These are phyloP conservation scores for Agaricus bisporus DNA, from an alignment of 768 basidiomycete species.

Conservation along the genomic window DNA sequence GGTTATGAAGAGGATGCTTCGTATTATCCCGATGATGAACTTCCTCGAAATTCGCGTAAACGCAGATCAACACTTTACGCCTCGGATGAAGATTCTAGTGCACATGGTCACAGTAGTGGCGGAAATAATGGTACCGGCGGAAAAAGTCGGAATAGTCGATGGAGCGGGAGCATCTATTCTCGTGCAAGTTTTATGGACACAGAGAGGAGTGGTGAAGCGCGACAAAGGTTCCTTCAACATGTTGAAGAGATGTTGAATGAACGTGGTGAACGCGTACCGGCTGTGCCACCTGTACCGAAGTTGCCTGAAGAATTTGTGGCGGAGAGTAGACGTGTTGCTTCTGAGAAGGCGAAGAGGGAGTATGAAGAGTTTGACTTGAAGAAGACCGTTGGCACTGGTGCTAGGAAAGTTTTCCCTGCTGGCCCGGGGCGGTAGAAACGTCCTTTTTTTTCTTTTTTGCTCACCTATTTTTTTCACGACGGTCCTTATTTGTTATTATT, in stretches of 20 bases:
- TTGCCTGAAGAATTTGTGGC: slow-evolving; percentile 14
- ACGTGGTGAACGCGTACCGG: slow-evolving; percentile 25
- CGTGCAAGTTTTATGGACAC: slow-evolving; percentile 47
- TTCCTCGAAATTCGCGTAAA: background rate
- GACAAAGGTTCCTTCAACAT: slow-evolving; percentile 42
- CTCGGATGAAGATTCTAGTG: slow-evolving; percentile 2
- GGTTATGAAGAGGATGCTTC: slow-evolving; percentile 4
- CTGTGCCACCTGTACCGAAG: slow-evolving; percentile 17
- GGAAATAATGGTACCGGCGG: slow-evolving; percentile 9
- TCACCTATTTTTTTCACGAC: too few species aligned
- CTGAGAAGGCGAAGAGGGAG: background rate
- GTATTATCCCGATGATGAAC: slow-evolving; percentile 5
- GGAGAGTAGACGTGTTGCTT: background rate
- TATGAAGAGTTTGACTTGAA: slow-evolving; percentile 1
- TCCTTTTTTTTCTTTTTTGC: too few species aligned
- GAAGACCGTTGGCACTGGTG: slow-evolving; percentile 6
- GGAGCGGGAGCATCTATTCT: slow-evolving; percentile 43
- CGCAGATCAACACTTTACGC: slow-evolving; percentile 1
- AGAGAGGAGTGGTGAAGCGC: slow-evolving; percentile 42
- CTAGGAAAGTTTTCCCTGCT: slow-evolving; percentile 4
- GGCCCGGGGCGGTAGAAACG: slow-evolving; percentile 1
- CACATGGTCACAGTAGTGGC: slow-evolving; percentile 1
- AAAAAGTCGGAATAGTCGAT: slow-evolving; percentile 23
- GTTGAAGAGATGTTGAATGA: slow-evolving; percentile 48
- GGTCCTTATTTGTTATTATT: too few species aligned